phyloP scores from a whole-genome alignment of 2,329 filamentous ascomycete genomes.

The Diplocarpon rosae region DNA sequence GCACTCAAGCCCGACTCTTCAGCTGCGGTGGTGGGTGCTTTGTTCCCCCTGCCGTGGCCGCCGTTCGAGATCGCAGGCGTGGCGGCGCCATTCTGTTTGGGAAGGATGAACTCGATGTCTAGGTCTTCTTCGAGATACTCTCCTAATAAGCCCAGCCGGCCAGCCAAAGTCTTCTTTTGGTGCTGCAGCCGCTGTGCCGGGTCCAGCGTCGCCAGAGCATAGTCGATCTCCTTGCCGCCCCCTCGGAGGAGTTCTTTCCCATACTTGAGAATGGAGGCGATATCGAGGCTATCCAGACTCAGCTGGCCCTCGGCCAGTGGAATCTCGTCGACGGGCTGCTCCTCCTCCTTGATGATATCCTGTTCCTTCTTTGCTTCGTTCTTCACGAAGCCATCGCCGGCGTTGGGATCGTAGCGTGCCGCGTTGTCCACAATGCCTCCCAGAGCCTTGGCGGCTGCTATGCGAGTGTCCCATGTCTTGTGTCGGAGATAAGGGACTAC shows the following conservation, averaged over 20 bases:
- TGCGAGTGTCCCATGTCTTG: constrained; percentile 94
- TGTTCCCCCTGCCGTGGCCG: constrained; percentile 31
- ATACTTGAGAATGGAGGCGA: constrained; percentile 67
- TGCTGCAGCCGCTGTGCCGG: constrained; percentile 70
- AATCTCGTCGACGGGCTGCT: constrained; percentile 42
- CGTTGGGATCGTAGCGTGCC: constrained; percentile 78
- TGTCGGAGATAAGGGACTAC: constrained; percentile 93
- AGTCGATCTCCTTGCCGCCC: constrained; percentile 73
- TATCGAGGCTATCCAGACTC: constrained; percentile 62
- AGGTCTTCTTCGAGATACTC: constrained; percentile 79
- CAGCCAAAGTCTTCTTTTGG: constrained; percentile 78
- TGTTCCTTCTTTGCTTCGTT: constrained; percentile 46
- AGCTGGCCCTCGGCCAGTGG: constrained; percentile 45
- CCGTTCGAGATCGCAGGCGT: constrained; percentile 23
- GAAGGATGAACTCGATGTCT: constrained; percentile 43
- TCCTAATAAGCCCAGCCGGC: constrained; percentile 73
- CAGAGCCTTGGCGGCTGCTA: constrained; percentile 85
- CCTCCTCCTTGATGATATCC: constrained; percentile 45
- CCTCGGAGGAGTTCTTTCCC: constrained; percentile 78
- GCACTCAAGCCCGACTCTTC: constrained; percentile 75
- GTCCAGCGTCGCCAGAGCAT: constrained; percentile 69
- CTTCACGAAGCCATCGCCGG: constrained; percentile 47
- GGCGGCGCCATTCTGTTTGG: constrained; percentile 18
- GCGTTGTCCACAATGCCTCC: constrained; percentile 90
- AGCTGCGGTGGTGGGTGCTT: constrained; percentile 26